Conservation (phyloP, 2,329 filamentous ascomycete species). For the Akanthomyces dipterigenus region DNA sequence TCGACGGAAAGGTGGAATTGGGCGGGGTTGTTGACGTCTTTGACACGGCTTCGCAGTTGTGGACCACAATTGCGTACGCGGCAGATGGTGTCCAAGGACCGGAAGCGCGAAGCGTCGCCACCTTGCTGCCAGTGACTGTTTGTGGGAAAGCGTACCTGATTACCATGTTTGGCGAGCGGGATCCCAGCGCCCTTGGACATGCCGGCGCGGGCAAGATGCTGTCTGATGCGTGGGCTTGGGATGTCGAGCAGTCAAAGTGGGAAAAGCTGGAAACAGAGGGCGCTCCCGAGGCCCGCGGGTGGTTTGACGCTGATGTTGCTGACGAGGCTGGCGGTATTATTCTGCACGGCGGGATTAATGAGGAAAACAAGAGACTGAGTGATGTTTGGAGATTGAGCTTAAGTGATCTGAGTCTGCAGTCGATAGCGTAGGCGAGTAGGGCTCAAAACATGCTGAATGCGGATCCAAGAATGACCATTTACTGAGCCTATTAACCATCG, state of each 20-base stretch:
- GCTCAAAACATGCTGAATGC: too few species aligned
- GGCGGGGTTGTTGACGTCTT: constrained; percentile 50
- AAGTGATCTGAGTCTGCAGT: too few species aligned
- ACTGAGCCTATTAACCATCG: too few species aligned
- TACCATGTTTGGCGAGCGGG: constrained; percentile 33
- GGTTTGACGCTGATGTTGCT: constrained; percentile 32
- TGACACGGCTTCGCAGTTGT: constrained; percentile 18
- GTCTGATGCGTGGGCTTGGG: constrained; percentile 34
- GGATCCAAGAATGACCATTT: too few species aligned
- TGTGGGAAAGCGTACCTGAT: constrained; percentile 23
- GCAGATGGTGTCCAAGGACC: constrained; percentile 24
- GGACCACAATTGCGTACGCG: constrained; percentile 20
- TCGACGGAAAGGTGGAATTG: constrained; percentile 53
- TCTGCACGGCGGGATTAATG: constrained; percentile 33
- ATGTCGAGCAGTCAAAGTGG: constrained; percentile 25
- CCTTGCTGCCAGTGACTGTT: constrained; percentile 20
- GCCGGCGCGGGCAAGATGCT: constrained; percentile 35
- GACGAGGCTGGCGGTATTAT: constrained; percentile 20
- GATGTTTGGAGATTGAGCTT: constrained; percentile 32
- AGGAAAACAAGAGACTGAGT: constrained; percentile 29
- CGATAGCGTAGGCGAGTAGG: too few species aligned
- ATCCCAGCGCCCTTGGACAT: constrained; percentile 32
- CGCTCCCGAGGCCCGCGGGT: constrained; percentile 28
- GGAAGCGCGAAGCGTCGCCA: constrained; percentile 25
- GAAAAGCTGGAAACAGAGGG: constrained; percentile 17